Evolutionary conservation across 176 grass and related monocot genomes (phyloP), one percentile per base, ranked within the genome.

Genomic region (Oryza glaberrima): DNA sequence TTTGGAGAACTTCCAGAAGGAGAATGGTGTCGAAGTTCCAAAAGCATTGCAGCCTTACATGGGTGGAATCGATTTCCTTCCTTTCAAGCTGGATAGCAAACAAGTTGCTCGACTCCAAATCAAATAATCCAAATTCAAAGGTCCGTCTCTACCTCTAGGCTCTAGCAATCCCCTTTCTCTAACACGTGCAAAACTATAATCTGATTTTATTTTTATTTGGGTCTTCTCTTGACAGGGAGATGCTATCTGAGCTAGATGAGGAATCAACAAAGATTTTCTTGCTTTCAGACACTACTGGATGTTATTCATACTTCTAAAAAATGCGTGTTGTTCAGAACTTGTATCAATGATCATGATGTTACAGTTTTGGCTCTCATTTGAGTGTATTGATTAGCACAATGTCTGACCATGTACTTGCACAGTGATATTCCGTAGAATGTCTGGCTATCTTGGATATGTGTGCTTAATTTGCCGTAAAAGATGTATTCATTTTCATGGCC

Each of bases 1-100:
- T 84, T 78, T 96, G 28, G 96, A 99, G 79, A 99, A 89, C 78
- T 90, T 84, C 82, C 96, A 96, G 79, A 91, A 47, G n/a, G 84
- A 92, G 87, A 67, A 92, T 64, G 93, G 96, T 17, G 90, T 99
- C 43, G 91, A 91, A 70, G 80, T 99, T 65, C 93, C 93, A 1
- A 83, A 96, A 86, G 93, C 30, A 11, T 80, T 99, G 76, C 88
- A 81, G 36, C 90, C 90, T 1, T 96, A 72, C 78, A 94, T 99
- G 93, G 78, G 88, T 68, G 93, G 91, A 36, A 52, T 87, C 45
- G 75, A 92, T 0, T 99, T 96, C 81, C 83, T 99, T 54, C 86
- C 88, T 70, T 99, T 92, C 82, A 99, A 94, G 86, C 76, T 91
- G 19, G 88, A 81, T 66, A 70, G 19, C 82, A 90, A 90, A 68